phyloP scores from a whole-genome alignment of 140 eudicot genomes.

The Erigeron philadelphicus region DNA sequence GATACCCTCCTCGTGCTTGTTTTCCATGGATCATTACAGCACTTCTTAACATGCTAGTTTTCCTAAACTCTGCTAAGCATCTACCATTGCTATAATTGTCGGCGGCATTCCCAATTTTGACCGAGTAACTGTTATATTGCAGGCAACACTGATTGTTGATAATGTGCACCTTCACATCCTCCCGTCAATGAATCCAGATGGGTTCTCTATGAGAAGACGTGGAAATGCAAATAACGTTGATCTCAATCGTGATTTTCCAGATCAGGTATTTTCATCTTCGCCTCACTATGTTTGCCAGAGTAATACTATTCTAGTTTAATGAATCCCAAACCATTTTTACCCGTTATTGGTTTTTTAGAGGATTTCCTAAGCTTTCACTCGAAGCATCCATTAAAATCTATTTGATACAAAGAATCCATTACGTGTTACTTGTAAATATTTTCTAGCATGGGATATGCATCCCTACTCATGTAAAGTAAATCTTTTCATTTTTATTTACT shows the following conservation, averaged over 20 bases:
- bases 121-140: slow-evolving; percentile 30
- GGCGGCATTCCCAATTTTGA: slow-evolving; percentile 7
- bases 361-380: slow-evolving; percentile 9
- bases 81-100: slow-evolving; percentile 1
- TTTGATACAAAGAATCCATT: neutral
- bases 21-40: neutral
- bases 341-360: neutral
- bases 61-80: slow-evolving; percentile 1
- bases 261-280: slow-evolving; percentile 57
- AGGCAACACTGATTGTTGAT: slow-evolving; percentile 81
- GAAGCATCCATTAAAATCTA: slow-evolving; percentile 1
- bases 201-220: slow-evolving; percentile 62
- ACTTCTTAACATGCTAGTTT: neutral
- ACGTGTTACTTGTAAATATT: slow-evolving; percentile 3
- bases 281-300: neutral
- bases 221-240: slow-evolving; percentile 82
- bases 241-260: slow-evolving; percentile 96
- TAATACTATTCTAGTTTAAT: neutral
- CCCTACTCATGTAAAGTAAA: neutral
- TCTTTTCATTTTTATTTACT: too few species aligned
- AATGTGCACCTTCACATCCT: slow-evolving; percentile 88
- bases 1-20: neutral
- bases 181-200: slow-evolving; percentile 98
- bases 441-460: neutral
- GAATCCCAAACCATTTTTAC: neutral